Evolutionary conservation across 208 protist species (phyloP).

Genomic region (Blastocrithidia nonstop): DNA sequence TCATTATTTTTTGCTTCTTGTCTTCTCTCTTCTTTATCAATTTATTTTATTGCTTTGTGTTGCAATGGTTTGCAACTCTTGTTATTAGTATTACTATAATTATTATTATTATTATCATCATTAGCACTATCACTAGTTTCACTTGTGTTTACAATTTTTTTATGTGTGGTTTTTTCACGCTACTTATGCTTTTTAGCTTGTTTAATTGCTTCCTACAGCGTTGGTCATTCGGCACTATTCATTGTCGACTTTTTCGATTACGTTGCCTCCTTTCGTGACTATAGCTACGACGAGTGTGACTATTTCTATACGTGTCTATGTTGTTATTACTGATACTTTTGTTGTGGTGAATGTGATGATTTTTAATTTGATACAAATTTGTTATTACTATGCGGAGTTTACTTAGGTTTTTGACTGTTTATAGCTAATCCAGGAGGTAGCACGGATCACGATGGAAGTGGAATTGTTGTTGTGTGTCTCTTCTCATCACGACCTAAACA

Average conservation of each 20-base stretch:
- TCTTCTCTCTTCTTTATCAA: background rate
- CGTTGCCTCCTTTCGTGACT: too few relatives aligned
- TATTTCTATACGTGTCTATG: conserved; percentile 3
- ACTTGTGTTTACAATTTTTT: too few relatives aligned
- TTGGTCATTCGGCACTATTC: background rate
- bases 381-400: too few relatives aligned
- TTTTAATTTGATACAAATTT: background rate
- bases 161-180: too few relatives aligned
- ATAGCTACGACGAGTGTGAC: too few relatives aligned
- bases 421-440: too few relatives aligned
- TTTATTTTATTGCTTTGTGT: background rate
- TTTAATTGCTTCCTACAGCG: conserved; percentile 1
- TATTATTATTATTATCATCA: too few relatives aligned
- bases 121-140: too few relatives aligned
- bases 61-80: background rate
- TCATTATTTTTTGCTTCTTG: background rate
- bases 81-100: background rate
- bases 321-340: conserved; percentile 1
- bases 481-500: conserved; percentile 8
- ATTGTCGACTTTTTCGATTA: background rate
- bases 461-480: background rate
- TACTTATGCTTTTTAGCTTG: background rate
- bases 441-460: too few relatives aligned
- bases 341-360: background rate
- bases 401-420: too few relatives aligned